Base-by-base conservation (phyloP, 2,329 filamentous ascomycete species). In the Apiospora marii region DNA sequence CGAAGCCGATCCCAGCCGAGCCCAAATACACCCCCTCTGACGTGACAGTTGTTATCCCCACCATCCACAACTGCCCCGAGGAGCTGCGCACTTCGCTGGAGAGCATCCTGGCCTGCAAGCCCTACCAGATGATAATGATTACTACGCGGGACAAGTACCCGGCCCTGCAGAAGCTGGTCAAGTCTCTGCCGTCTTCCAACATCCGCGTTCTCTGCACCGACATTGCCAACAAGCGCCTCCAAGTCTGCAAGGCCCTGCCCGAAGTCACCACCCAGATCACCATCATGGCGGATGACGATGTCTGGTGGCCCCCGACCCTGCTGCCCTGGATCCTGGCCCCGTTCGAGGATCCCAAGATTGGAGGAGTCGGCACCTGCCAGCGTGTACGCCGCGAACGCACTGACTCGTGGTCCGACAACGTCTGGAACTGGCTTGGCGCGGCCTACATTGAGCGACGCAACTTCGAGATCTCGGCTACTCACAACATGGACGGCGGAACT, bases 401-500 rank as follows among this genome's bases (percentile, higher is more conserved):
- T 67, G 89, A 84, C 1, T 89, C 90, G 53, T 84, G 90, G 79
- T 85, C 86, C 37, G 89, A 90, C 58, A 89, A 89, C 69, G 85
- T 94, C 75, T 98, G 92, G 91, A 95, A 95, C 80, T 98, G 96
- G 87, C 88, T 98, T 27, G 95, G 95, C 7, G 94, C 95, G 30
- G 91, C 95, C 70, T 98, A 98, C 82, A 92, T 98, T 74, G 94
- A 98, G 83, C 91, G 96, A 73, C 92, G 96, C 74, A 98, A 98
- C 84, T 98, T 98, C 81, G 96, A 98, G 83, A 98, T 97, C 80
- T 97, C 95, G 68, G 95, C 96, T 44, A 98, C 95, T 71, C 96
- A 97, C 82, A 94, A 96, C 84, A 93, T 98, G 70, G 96, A 98
- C 81, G 96, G 96, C 73, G 96, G 96, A 53, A 93, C 97, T n/a